These are phyloP conservation scores for Arachis monticola DNA, from an alignment of 331 rosid genomes.

Conservation along the genomic window DNA sequence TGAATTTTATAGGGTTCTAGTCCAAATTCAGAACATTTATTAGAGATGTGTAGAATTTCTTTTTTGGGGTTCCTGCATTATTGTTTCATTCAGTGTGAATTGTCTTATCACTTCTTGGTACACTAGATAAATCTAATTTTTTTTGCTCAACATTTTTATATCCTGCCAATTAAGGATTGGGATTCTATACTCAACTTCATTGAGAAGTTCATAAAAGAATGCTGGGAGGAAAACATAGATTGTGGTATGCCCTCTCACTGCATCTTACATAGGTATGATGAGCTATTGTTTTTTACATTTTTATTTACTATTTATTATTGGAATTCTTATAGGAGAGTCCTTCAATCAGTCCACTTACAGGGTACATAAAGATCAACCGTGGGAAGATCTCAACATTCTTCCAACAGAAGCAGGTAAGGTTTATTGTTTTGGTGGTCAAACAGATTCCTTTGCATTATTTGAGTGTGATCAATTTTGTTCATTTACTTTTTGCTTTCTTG, in stretches of 20 bases:
- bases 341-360: slow-evolving; percentile 40
- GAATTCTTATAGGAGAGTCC: slow-evolving; percentile 48
- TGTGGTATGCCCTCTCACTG: slow-evolving; percentile 55
- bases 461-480: slow-evolving; percentile 36
- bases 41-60: slow-evolving; percentile 18
- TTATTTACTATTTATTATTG: slow-evolving; percentile 34
- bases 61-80: too few relatives aligned
- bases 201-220: slow-evolving; percentile 59
- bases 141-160: slow-evolving; percentile 14
- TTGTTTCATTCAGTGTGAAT: not conserved
- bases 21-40: slow-evolving; percentile 26
- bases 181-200: slow-evolving; percentile 58
- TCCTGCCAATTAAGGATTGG: slow-evolving; percentile 63
- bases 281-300: slow-evolving; percentile 7
- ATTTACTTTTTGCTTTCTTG: slow-evolving; percentile 26
- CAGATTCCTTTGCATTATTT: slow-evolving; percentile 27
- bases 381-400: slow-evolving; percentile 43
- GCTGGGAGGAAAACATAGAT: slow-evolving; percentile 60
- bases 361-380: slow-evolving; percentile 40
- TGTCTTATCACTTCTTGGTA: slow-evolving; percentile 11
- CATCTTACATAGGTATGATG: slow-evolving; percentile 36
- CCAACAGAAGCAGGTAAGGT: slow-evolving; percentile 53
- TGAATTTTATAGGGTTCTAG: slow-evolving; percentile 31
- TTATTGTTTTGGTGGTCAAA: slow-evolving; percentile 32
- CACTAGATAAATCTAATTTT: slow-evolving; percentile 27